A percentile compares a stretch with the other conserved stretches of the same genome.
These are phyloP conservation scores for Solanum raphanifolium DNA, from an alignment of 257 asterid species.

Conservation along the genomic window DNA sequence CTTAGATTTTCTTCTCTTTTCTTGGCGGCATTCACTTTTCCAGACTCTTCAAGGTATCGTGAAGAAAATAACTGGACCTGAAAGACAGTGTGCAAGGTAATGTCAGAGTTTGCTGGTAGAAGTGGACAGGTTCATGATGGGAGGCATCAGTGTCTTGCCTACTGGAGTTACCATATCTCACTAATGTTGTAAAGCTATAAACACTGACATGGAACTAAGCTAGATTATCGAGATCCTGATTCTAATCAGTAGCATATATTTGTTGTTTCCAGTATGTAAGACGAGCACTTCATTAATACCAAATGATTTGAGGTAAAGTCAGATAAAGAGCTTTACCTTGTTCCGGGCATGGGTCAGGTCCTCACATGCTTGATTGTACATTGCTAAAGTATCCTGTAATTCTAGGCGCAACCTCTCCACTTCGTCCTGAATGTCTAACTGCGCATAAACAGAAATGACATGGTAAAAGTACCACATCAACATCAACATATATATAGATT, in stretches of 20 bases:
- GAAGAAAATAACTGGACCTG: slow-evolving; percentile 67
- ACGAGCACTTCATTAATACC: background rate
- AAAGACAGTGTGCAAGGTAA: background rate
- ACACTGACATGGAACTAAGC: background rate
- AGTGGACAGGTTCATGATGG: background rate
- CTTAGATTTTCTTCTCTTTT: slow-evolving; percentile 58
- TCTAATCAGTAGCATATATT: background rate
- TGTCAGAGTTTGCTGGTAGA: background rate
- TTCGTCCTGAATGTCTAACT: slow-evolving; percentile 47
- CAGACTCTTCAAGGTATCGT: slow-evolving; percentile 60
- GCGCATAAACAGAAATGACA: slow-evolving; percentile 10
- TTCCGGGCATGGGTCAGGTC: slow-evolving; percentile 53
- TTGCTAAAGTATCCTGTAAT: slow-evolving; percentile 37
- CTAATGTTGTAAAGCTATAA: background rate
- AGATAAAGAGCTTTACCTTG: slow-evolving; percentile 35
- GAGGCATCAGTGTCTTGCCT: background rate
- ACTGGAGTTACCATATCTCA: background rate
- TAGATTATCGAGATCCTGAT: background rate
- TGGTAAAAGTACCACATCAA: slow-evolving; percentile 2
- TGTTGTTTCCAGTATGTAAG: background rate
- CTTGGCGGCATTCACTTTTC: slow-evolving; percentile 54
- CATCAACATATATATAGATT: background rate
- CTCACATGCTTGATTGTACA: slow-evolving; percentile 68
- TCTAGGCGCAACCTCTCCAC: slow-evolving; percentile 51
- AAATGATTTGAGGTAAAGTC: background rate